A percentile compares a stretch with the other conserved stretches of the same genome.
phyloP scores from a whole-genome alignment of 2,329 filamentous ascomycete genomes.

The Calonectria hongkongensis region DNA sequence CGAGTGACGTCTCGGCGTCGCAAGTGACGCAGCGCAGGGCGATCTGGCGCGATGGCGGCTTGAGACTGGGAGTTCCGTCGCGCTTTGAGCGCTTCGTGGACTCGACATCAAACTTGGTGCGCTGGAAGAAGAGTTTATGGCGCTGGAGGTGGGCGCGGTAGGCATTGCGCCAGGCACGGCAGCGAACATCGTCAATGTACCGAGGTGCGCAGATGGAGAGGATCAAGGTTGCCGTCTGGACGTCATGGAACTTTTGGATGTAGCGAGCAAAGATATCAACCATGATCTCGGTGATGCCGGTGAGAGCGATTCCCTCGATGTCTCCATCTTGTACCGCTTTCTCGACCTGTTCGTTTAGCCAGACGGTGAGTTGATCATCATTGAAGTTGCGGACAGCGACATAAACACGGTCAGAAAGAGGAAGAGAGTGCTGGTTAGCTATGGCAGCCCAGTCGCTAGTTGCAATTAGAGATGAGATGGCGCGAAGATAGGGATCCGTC shows the following conservation, averaged over 20 bases:
- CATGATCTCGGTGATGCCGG: conserved; percentile 82
- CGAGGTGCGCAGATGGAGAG: conserved; percentile 83
- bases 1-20: conserved; percentile 75
- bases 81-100: conserved; percentile 82
- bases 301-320: conserved; percentile 85
- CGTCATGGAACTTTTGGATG: conserved; percentile 83
- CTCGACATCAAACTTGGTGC: conserved; percentile 86
- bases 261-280: conserved; percentile 86
- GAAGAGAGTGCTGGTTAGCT: conserved; percentile 82
- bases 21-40: conserved; percentile 87
- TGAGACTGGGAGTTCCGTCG: conserved; percentile 67
- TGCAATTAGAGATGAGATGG: conserved; percentile 85
- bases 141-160: conserved; percentile 84
- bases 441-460: conserved; percentile 86
- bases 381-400: conserved; percentile 81
- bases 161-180: conserved; percentile 81
- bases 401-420: conserved; percentile 83
- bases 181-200: conserved; percentile 86
- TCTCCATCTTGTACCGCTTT: conserved; percentile 80
- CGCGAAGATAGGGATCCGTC: conserved; percentile 86
- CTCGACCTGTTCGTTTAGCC: conserved; percentile 80
- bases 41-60: conserved; percentile 79
- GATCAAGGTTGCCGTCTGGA: conserved; percentile 86
- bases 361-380: conserved; percentile 77
- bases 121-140: conserved; percentile 83